These are phyloP conservation scores for Hypoxylon rickii DNA, from an alignment of 495 filamentous ascomycete genomes.

Conservation along the genomic window DNA sequence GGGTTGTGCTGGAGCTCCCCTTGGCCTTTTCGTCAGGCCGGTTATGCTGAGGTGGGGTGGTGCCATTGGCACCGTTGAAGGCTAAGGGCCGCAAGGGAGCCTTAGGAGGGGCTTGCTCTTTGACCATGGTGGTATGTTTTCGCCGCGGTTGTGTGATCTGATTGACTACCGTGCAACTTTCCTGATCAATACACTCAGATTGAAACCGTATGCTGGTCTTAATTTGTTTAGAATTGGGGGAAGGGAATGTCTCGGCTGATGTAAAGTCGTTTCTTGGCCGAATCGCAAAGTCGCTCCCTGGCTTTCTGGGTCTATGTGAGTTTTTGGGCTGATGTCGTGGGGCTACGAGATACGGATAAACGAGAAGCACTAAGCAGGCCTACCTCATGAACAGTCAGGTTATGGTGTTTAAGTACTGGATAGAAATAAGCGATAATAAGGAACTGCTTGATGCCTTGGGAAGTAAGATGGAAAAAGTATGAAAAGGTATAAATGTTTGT, in stretches of 20 bases:
- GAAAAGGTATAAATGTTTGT: constrained; percentile 16
- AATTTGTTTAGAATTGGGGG: constrained; percentile 13
- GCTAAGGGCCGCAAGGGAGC: constrained; percentile 30
- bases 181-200: not conserved
- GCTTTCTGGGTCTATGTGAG: constrained; percentile 40
- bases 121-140: constrained; percentile 35
- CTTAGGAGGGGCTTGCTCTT: constrained; percentile 40
- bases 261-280: constrained; percentile 44
- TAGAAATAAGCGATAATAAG: too few relatives aligned
- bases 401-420: too few relatives aligned
- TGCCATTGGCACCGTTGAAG: constrained; percentile 27
- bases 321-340: too few relatives aligned
- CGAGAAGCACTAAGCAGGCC: too few relatives aligned
- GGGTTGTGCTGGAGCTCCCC: constrained; percentile 14
- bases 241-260: constrained; percentile 33
- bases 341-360: too few relatives aligned
- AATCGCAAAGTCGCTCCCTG: constrained; percentile 39
- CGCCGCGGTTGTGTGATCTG: not conserved
- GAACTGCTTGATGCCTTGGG: too few relatives aligned
- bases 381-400: constrained; percentile 28
- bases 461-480: too few relatives aligned
- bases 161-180: constrained; percentile 5
- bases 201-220: not conserved
- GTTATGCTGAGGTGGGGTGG: not conserved
- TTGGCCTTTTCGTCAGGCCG: constrained; percentile 23